Percentiles rank a stretch among this genome's conserved stretches.
These are phyloP conservation scores for Vickermania spadyakhi DNA, from an alignment of 208 protist species.

Conservation along the genomic window DNA sequence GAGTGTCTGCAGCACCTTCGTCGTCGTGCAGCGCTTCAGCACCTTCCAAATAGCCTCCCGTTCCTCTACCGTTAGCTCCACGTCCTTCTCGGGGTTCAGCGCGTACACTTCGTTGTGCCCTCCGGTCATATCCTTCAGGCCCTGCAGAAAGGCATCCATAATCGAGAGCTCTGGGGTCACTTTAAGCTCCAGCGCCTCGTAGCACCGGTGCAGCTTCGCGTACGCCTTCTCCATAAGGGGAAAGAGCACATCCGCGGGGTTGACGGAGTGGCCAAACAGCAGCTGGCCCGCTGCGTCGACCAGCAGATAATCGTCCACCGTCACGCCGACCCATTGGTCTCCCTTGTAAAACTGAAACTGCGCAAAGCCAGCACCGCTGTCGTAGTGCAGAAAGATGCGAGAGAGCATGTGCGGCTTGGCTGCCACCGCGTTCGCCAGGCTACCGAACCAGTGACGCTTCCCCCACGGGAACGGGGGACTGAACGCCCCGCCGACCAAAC, in stretches of 20 bases:
- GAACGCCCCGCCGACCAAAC: slow-evolving; percentile 15
- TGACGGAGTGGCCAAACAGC: slow-evolving; percentile 24
- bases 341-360: slow-evolving; percentile 85
- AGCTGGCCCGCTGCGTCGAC: slow-evolving; percentile 47
- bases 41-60: slow-evolving; percentile 43
- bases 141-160: slow-evolving; percentile 41
- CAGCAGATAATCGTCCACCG: slow-evolving; percentile 82
- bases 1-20: slow-evolving; percentile 32
- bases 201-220: slow-evolving; percentile 87
- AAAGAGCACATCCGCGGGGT: slow-evolving; percentile 44
- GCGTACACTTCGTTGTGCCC: slow-evolving; percentile 22
- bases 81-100: slow-evolving; percentile 13
- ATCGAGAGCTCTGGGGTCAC: slow-evolving; percentile 42
- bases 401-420: slow-evolving; percentile 61
- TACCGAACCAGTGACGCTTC: slow-evolving; percentile 67
- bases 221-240: slow-evolving; percentile 89
- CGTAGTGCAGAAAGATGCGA: slow-evolving; percentile 47
- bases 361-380: slow-evolving; percentile 60
- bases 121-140: slow-evolving; percentile 67
- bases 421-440: slow-evolving; percentile 44
- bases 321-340: slow-evolving; percentile 60
- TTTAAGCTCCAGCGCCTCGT: slow-evolving; percentile 72
- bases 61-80: slow-evolving; percentile 23
- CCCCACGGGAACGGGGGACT: slow-evolving; percentile 46
- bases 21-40: slow-evolving; percentile 35